Conservation (phyloP, 2,329 filamentous ascomycete species). For the Phyllosticta citriasiana region DNA sequence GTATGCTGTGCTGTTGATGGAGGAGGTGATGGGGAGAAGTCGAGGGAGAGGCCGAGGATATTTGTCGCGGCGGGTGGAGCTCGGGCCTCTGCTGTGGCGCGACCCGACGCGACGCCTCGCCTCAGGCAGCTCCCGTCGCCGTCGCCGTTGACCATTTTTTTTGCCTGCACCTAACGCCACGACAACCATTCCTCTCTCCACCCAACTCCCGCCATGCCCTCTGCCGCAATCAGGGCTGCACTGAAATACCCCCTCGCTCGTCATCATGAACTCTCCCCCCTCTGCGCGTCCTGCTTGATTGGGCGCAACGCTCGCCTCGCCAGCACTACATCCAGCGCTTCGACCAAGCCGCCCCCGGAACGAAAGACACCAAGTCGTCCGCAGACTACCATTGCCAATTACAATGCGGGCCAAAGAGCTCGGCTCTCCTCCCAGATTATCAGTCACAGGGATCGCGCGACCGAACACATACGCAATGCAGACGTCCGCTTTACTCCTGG, state of each 20-base stretch:
- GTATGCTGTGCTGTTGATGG: background rate
- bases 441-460: background rate
- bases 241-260: background rate
- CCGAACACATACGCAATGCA: background rate
- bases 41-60: background rate
- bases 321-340: background rate
- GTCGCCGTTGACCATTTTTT: constrained; percentile 5
- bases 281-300: constrained; percentile 7
- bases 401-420: background rate
- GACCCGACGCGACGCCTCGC: no score
- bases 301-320: background rate
- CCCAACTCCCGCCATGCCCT: background rate
- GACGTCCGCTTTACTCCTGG: background rate
- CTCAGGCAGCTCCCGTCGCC: no score
- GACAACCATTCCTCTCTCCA: background rate
- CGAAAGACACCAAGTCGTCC: background rate
- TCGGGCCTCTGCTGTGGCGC: background rate
- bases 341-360: background rate
- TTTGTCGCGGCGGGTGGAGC: background rate
- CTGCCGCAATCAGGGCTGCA: background rate
- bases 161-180: background rate
- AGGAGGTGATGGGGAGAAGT: background rate
- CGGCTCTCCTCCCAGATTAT: background rate
- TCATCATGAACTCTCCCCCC: background rate
- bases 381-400: background rate